Evolutionary conservation across 768 basidiomycete genomes (phyloP).

Genomic region (Leccinum obscurum): DNA sequence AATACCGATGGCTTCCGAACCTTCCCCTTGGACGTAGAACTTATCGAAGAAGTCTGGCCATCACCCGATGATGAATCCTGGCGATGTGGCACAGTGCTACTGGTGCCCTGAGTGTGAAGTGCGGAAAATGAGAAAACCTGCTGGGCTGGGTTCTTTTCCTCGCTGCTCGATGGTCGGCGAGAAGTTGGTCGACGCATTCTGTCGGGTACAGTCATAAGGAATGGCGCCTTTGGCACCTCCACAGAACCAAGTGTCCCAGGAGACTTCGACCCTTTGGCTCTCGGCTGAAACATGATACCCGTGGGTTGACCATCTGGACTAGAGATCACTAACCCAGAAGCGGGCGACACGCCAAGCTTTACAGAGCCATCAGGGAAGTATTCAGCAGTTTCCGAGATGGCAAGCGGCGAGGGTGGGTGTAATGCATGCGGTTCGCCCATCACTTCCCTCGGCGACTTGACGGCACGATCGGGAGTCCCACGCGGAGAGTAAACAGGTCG

Average conservation of each 20-base stretch:
- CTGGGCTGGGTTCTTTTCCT: constrained; percentile 29
- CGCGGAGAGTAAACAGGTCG: constrained; percentile 49
- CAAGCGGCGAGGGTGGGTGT: constrained; percentile 68
- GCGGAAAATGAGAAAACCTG: constrained; percentile 31
- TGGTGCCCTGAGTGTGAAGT: constrained; percentile 23
- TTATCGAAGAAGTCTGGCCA: constrained; percentile 5
- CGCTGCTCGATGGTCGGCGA: constrained; percentile 29
- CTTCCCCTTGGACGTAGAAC: constrained; percentile 22
- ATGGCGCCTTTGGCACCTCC: constrained; percentile 48
- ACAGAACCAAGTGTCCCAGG: constrained; percentile 36
- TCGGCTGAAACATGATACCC: constrained; percentile 96
- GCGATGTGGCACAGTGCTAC: constrained; percentile 15
- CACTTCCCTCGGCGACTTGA: constrained; percentile 53
- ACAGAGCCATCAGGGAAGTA: constrained; percentile 63
- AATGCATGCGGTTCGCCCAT: constrained; percentile 37
- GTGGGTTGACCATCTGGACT: constrained; percentile 91
- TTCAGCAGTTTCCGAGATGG: constrained; percentile 70
- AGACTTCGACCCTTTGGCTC: constrained; percentile 40
- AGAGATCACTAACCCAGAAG: constrained; percentile 87
- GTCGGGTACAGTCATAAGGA: constrained; percentile 31
- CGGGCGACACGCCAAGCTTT: constrained; percentile 71
- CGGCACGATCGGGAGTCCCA: constrained; percentile 61
- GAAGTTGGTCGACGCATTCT: constrained; percentile 27
- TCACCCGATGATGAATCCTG: constrained; percentile 29
- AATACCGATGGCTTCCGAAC: constrained; percentile 33